A percentile compares a stretch with the other conserved stretches of the same genome.
phyloP scores from a whole-genome alignment of 1,139 yeast species.

The Nakaseomyces bracarensis region DNA sequence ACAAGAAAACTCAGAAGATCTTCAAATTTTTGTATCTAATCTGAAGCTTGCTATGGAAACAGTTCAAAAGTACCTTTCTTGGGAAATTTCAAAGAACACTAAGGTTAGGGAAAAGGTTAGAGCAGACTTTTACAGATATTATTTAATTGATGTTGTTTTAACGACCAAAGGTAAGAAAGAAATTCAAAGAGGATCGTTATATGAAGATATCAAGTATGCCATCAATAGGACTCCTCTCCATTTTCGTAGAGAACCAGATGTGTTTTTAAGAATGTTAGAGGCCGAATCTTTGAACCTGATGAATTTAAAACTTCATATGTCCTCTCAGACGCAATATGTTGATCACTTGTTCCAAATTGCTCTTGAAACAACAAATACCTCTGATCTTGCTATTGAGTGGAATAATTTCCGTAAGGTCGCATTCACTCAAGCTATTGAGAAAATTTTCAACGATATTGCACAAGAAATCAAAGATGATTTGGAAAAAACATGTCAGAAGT shows the following conservation, averaged over 20 bases:
- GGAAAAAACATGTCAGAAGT: conserved; percentile 66
- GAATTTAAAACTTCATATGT: conserved; percentile 39
- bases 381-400: conserved; percentile 78
- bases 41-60: conserved; percentile 62
- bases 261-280: conserved; percentile 79
- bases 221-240: conserved; percentile 70
- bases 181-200: conserved; percentile 74
- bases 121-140: conserved; percentile 55
- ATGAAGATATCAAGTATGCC: conserved; percentile 87
- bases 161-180: conserved; percentile 83
- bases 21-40: conserved; percentile 43
- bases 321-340: conserved; percentile 37
- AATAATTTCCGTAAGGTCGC: conserved; percentile 64
- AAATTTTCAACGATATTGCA: conserved; percentile 59
- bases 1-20: conserved; percentile 41
- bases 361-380: conserved; percentile 72
- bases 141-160: conserved; percentile 62
- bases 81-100: conserved; percentile 76
- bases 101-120: conserved; percentile 72
- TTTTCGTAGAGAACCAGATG: conserved; percentile 65
- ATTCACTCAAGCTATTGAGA: conserved; percentile 58
- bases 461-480: conserved; percentile 78
- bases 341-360: conserved; percentile 48
- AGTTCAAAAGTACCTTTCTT: conserved; percentile 66
- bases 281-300: conserved; percentile 68